Percentiles rank a stretch among this genome's conserved stretches.
Evolutionary conservation across 768 basidiomycete genomes (phyloP).

Genomic region (Trametes maxima): DNA sequence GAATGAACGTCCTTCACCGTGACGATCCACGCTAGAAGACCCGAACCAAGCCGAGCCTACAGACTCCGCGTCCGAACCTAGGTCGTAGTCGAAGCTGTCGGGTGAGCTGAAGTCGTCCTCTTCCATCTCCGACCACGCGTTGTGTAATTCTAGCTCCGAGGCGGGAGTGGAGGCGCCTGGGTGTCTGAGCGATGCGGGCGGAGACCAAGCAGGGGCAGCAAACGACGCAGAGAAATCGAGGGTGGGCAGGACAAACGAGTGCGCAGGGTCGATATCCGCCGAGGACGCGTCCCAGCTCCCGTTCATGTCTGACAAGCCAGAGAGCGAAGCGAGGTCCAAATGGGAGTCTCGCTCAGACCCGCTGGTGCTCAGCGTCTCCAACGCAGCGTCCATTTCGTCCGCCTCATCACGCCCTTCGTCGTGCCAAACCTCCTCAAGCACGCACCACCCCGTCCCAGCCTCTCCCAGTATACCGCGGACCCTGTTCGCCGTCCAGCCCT

Average conservation of each 20-base stretch:
- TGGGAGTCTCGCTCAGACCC: slow-evolving; percentile 9
- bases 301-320: slow-evolving; percentile 8
- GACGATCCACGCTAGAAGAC: background rate
- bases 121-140: slow-evolving; percentile 27
- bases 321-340: slow-evolving; percentile 1
- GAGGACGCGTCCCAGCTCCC: slow-evolving; percentile 13
- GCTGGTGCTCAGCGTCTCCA: slow-evolving; percentile 31
- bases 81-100: slow-evolving; percentile 16
- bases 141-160: slow-evolving; percentile 30
- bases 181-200: slow-evolving; percentile 15
- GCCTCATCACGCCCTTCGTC: slow-evolving; percentile 26
- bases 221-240: slow-evolving; percentile 69
- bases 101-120: slow-evolving; percentile 12
- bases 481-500: slow-evolving; percentile 69
- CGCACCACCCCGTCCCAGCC: slow-evolving; percentile 75
- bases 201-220: slow-evolving; percentile 25
- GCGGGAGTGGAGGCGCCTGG: slow-evolving; percentile 4
- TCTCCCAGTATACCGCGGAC: slow-evolving; percentile 73
- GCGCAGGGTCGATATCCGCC: slow-evolving; percentile 52
- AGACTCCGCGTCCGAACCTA: slow-evolving; percentile 4
- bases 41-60: slow-evolving; percentile 28
- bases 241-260: slow-evolving; percentile 76
- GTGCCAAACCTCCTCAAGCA: slow-evolving; percentile 55
- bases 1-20: slow-evolving; percentile 29
- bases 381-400: slow-evolving; percentile 32